phyloP scores from a whole-genome alignment of 345 rosid genomes.

The Lenwebbia sp. region DNA sequence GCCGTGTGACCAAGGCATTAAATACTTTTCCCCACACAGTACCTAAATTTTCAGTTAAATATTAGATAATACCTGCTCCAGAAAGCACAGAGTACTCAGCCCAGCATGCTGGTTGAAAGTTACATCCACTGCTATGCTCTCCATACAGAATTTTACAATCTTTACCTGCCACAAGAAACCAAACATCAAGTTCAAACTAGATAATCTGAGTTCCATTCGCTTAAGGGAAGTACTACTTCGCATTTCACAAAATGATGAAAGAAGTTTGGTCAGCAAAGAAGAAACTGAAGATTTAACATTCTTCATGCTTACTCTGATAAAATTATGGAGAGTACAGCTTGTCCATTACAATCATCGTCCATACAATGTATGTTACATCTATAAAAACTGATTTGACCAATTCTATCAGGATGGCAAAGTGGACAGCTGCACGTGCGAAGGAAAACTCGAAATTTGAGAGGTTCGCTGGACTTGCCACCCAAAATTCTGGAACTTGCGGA shows the following conservation, averaged over 20 bases:
- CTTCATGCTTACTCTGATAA: background rate
- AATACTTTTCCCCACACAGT: background rate
- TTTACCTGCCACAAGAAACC: background rate
- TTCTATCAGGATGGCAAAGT: background rate
- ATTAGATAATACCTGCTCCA: constrained; percentile 3
- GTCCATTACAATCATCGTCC: background rate
- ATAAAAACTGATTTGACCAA: background rate
- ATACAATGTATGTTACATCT: background rate
- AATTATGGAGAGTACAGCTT: background rate
- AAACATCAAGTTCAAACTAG: background rate
- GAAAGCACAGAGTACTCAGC: constrained; percentile 7
- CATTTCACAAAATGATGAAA: background rate
- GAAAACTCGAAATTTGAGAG: background rate
- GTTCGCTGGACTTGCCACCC: background rate
- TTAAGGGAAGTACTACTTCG: background rate
- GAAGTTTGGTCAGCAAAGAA: background rate
- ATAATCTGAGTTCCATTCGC: background rate
- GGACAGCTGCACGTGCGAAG: background rate
- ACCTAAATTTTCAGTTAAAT: background rate
- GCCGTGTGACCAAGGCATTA: background rate
- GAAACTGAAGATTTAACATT: background rate
- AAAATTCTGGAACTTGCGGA: background rate
- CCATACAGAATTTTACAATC: constrained; percentile 2
- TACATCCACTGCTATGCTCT: constrained; percentile 3
- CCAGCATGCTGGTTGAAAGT: constrained; percentile 9